A percentile compares a stretch with the other conserved stretches of the same genome.
Evolutionary conservation across 2,329 filamentous ascomycete species (phyloP).

Genomic region (Fusarium albidum): DNA sequence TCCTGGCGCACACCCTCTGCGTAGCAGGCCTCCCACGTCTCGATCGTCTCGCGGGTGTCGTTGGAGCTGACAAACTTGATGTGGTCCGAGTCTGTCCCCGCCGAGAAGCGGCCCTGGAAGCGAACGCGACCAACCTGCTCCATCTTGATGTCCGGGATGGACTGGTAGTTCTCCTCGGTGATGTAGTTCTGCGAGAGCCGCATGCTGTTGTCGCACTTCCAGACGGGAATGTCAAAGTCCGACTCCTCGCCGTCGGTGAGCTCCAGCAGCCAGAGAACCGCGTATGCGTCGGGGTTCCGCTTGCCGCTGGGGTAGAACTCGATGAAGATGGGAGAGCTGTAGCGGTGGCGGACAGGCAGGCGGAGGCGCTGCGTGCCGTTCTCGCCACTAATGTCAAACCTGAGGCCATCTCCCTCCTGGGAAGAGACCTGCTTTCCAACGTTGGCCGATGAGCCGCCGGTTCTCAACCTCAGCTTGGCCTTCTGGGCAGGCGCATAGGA

Average conservation of each 20-base stretch:
- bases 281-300: slow-evolving; percentile 76
- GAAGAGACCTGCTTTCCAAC: slow-evolving; percentile 71
- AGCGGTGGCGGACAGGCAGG: slow-evolving; percentile 88
- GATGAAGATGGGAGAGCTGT: slow-evolving; percentile 88
- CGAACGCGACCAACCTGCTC: slow-evolving; percentile 82
- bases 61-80: slow-evolving; percentile 85
- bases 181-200: slow-evolving; percentile 93
- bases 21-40: slow-evolving; percentile 92
- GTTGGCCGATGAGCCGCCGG: slow-evolving; percentile 81
- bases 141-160: slow-evolving; percentile 77
- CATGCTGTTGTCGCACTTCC: slow-evolving; percentile 78
- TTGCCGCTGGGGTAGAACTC: slow-evolving; percentile 79
- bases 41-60: slow-evolving; percentile 89
- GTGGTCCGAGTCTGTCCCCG: slow-evolving; percentile 89
- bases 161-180: slow-evolving; percentile 76
- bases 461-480: slow-evolving; percentile 80
- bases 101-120: slow-evolving; percentile 85
- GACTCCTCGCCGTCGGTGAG: slow-evolving; percentile 81
- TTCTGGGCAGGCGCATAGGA: slow-evolving; percentile 71
- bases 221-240: slow-evolving; percentile 88
- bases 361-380: slow-evolving; percentile 61
- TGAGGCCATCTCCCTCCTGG: slow-evolving; percentile 62
- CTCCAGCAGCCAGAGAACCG: slow-evolving; percentile 86
- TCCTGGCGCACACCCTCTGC: slow-evolving; percentile 83
- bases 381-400: slow-evolving; percentile 58